Percentiles rank a stretch among this genome's conserved stretches.
Evolutionary conservation across 495 filamentous ascomycete species (phyloP).

Genomic region (Lasiosphaeriaceae sp.): DNA sequence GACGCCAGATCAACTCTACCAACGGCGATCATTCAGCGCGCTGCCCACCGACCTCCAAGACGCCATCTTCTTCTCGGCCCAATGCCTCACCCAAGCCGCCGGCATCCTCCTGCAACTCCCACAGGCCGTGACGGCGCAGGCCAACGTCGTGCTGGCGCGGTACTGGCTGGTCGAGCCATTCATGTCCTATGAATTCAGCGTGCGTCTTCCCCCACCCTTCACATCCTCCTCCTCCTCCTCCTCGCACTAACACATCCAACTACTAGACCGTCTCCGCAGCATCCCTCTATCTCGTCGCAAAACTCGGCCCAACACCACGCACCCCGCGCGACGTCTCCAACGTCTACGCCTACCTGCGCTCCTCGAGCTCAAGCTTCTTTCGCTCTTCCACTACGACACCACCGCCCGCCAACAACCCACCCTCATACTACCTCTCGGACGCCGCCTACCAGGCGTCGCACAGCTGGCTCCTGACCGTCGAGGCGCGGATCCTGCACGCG

Average conservation of each 20-base stretch:
- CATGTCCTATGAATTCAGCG: constrained; percentile 46
- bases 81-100: constrained; percentile 80
- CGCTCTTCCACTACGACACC: constrained; percentile 32
- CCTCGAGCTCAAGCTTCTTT: constrained; percentile 60
- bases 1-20: constrained; percentile 71
- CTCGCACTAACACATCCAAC: constrained; percentile 8
- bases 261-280: constrained; percentile 76
- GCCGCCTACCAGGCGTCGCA: constrained; percentile 60
- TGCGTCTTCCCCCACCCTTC: constrained; percentile 13
- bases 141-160: constrained; percentile 81
- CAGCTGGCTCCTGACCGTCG: constrained; percentile 59
- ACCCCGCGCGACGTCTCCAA: constrained; percentile 76
- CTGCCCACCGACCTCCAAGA: constrained; percentile 76
- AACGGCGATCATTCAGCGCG: constrained; percentile 51
- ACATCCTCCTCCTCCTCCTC: neutral
- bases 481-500: constrained; percentile 68
- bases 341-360: constrained; percentile 78
- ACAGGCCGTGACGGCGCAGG: constrained; percentile 84
- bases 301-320: constrained; percentile 72
- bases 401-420: constrained; percentile 40
- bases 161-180: constrained; percentile 67
- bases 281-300: constrained; percentile 75
- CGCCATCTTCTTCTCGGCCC: constrained; percentile 60
- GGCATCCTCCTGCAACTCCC: constrained; percentile 81
- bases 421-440: constrained; percentile 71